A percentile compares a stretch with the other conserved stretches of the same genome.
Evolutionary conservation across 202 grass and related monocot species (phyloP).

Genomic region (Alloteropsis angusta): DNA sequence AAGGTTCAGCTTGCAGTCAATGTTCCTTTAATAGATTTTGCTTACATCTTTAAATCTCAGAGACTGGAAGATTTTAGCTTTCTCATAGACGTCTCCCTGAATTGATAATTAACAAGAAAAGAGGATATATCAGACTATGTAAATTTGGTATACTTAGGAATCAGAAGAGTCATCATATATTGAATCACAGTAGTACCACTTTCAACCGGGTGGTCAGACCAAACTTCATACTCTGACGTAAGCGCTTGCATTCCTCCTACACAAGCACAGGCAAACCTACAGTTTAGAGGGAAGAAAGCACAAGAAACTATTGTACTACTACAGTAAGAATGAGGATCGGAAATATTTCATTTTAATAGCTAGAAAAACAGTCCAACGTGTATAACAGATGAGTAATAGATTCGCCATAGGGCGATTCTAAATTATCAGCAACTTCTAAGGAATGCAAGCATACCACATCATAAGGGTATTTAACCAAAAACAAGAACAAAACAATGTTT

Average conservation of each 20-base stretch:
- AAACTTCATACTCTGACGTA: conserved; percentile 77
- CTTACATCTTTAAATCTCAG: conserved; percentile 83
- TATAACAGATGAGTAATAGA: neutral
- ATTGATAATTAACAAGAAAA: conserved; percentile 13
- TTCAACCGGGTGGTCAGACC: conserved; percentile 62
- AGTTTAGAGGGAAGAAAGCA: conserved; percentile 25
- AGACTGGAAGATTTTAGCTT: conserved; percentile 63
- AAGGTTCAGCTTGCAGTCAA: neutral
- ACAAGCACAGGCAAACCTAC: conserved; percentile 26
- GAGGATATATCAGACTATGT: conserved; percentile 22
- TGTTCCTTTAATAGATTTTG: conserved; percentile 21
- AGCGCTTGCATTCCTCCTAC: conserved; percentile 90
- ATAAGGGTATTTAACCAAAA: conserved; percentile 10
- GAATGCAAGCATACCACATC: neutral
- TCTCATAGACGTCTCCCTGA: conserved; percentile 72
- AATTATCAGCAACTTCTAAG: neutral
- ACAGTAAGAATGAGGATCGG: neutral
- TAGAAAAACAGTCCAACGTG: neutral
- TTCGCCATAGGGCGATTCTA: neutral
- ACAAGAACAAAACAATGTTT: neutral
- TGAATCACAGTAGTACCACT: conserved; percentile 71
- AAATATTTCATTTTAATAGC: neutral
- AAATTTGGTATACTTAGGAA: neutral
- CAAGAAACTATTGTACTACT: conserved; percentile 1
- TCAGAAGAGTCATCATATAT: conserved; percentile 12